Evolutionary conservation across 2,329 filamentous ascomycete species (phyloP), one percentile per base, ranked within the genome.

Genomic region (Fragosphaeria purpurea): DNA sequence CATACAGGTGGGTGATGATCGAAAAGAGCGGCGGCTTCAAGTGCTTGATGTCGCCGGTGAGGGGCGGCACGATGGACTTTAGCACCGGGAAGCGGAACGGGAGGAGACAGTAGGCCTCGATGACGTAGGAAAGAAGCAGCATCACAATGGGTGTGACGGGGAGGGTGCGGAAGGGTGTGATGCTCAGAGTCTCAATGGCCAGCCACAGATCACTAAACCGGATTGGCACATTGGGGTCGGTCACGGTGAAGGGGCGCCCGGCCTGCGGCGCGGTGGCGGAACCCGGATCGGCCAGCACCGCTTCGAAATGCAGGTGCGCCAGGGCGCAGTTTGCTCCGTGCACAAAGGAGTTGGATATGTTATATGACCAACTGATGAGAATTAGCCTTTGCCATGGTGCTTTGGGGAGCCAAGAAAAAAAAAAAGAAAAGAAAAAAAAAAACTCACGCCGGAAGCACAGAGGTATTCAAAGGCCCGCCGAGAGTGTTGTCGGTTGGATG

Each of bases 401-500:
- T n/a, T n/a, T n/a, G n/a, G n/a, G n/a, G n/a, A n/a, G n/a, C n/a
- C n/a, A n/a, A n/a, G n/a, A n/a, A n/a, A n/a, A n/a, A n/a, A n/a
- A n/a, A n/a, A n/a, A n/a, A n/a, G n/a, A 22, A 31, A 48, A 22
- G 30, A 33, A 30, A n/a, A 5, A 44, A 7, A 30, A n/a, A 44
- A 6, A 69, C 65, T 70, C 63, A 78, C 63, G 69, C 69, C 7
- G 70, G 70, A 46, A 61, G 59, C 1, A 67, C 60, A 0, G 61
- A 59, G 37, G 60, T 63, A 22, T 61, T 63, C 40, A 76, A 58
- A 44, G 72, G 70, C 1, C 66, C 59, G 1, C 70, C 70, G 1
- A 72, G 66, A 4, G 72, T 66, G 38, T 70, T 71, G 56, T 76
- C 71, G 4, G 65, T 70, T 1, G 70, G 70, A 44, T 74, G 68